Percentiles rank a stretch among this genome's conserved stretches.
Conservation (phyloP, 2,329 filamentous ascomycete genomes). For the Alternaria arborescens region DNA sequence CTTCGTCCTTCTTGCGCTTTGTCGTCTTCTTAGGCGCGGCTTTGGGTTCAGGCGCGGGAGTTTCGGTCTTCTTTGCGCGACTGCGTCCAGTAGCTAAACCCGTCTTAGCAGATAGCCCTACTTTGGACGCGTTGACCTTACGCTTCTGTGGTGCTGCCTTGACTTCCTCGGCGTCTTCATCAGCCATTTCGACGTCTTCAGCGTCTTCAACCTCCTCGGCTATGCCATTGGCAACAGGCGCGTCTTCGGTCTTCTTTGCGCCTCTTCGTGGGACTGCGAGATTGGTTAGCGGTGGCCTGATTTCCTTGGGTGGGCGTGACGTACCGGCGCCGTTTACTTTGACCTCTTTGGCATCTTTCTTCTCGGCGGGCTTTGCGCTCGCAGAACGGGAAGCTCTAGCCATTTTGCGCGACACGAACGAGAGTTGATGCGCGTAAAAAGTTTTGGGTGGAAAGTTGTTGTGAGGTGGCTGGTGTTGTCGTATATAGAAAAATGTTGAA, state of each 20-base stretch:
- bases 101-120: conserved; percentile 17
- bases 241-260: conserved; percentile 37
- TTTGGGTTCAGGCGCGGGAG: conserved; percentile 28
- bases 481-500: conserved; percentile 35
- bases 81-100: conserved; percentile 28
- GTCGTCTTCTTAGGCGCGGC: conserved; percentile 25
- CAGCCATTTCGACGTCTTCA: conserved; percentile 6
- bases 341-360: conserved; percentile 36
- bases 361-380: conserved; percentile 36
- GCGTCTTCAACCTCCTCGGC: conserved; percentile 17
- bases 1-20: conserved; percentile 46
- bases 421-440: conserved; percentile 25
- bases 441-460: conserved; percentile 18
- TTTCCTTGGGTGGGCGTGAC: conserved; percentile 25
- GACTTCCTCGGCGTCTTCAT: conserved; percentile 11
- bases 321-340: conserved; percentile 46
- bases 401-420: conserved; percentile 34
- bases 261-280: conserved; percentile 30
- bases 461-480: conserved; percentile 39
- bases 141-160: conserved; percentile 22
- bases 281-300: conserved; percentile 25
- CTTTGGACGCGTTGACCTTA: conserved; percentile 23
- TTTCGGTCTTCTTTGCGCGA: conserved; percentile 41
- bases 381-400: conserved; percentile 44
- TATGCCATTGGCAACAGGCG: conserved; percentile 21